Conservation (phyloP, 2,329 filamentous ascomycete genomes). For the Botrytis deweyae region DNA sequence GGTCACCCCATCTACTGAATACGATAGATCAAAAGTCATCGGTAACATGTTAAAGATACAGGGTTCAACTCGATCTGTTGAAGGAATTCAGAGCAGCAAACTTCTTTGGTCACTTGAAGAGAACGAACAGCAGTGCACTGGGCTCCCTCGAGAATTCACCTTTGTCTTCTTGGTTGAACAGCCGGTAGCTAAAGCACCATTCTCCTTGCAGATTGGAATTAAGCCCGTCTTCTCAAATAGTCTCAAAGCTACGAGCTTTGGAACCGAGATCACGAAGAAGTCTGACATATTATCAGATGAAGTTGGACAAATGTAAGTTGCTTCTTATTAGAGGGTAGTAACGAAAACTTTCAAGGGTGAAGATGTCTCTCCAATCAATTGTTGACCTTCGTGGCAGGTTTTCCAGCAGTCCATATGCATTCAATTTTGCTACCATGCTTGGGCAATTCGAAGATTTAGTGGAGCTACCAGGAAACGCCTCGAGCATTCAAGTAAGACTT, state of each 20-base stretch:
- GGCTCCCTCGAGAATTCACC: slow-evolving; percentile 19
- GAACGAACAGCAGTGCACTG: slow-evolving; percentile 19
- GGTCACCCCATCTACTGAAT: slow-evolving; percentile 17
- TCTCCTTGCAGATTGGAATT: slow-evolving; percentile 14
- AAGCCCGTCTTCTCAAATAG: slow-evolving; percentile 7
- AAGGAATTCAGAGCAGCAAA: slow-evolving; percentile 18
- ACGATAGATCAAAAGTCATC: slow-evolving; percentile 14
- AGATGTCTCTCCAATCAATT: background rate
- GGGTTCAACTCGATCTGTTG: slow-evolving; percentile 17
- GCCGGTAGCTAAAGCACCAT: slow-evolving; percentile 18
- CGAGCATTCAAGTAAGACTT: slow-evolving; percentile 3
- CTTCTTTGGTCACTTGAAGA: slow-evolving; percentile 19
- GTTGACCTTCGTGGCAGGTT: background rate
- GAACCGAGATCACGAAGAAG: background rate
- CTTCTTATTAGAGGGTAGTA: background rate
- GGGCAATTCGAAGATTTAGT: slow-evolving; percentile 14
- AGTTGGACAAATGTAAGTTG: slow-evolving; percentile 13
- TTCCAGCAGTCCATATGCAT: slow-evolving; percentile 6
- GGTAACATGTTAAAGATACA: slow-evolving; percentile 20
- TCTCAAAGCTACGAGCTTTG: background rate
- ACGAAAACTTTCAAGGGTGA: background rate
- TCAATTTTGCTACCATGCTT: slow-evolving; percentile 17
- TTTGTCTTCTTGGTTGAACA: slow-evolving; percentile 20
- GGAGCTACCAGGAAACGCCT: slow-evolving; percentile 8
- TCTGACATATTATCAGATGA: slow-evolving; percentile 1